Evolutionary conservation across 495 filamentous ascomycete species (phyloP), one percentile per base, ranked within the genome.

Genomic region (Hyaloscypha hepaticicola): DNA sequence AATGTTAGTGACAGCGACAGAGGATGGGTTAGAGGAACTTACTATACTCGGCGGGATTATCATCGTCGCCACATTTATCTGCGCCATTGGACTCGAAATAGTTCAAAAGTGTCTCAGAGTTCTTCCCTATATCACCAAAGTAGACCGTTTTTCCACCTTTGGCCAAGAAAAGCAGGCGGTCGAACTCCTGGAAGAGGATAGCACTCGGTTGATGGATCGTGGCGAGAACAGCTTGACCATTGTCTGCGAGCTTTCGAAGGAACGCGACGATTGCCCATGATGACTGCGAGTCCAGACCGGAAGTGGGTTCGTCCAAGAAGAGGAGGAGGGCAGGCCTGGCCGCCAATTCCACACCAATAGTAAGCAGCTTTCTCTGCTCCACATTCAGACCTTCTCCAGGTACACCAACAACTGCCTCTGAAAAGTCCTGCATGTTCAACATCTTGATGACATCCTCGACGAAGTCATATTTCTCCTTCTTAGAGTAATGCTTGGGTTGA

Each of bases 191-290:
- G 80, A 98, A 95, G 49, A 98, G 80, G 77, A 94, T 90, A 45
- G 91, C 90, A 0, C 89, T 93, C 2, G 92, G 92, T 70, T 98
- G 94, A 75, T 98, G 94, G 66, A 98, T 96, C 7, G 92, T 96
- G 74, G 91, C 94, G 16, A 96, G 83, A 74, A 96, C 88, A 31
- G 92, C 90, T 73, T 96, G 92, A 11, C 92, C 92, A 69, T 84
- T 87, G 74, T 90, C 87, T 55, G 91, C 89, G 31, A 96, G 80
- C 72, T 93, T 94, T 65, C 90, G 83, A 50, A 96, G 82, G 24
- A 96, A 82, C 52, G 85, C 82, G 57, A 90, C 81, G 65, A 96
- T 95, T 26, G 90, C 86, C 89, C 89, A 96, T 12, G 92, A 90
- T 1, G 90, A 94, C 67, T 97, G 92, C 73, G 85, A 71, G 31